Percentiles rank a stretch among this genome's conserved stretches.
Conservation (phyloP, 2,329 filamentous ascomycete species). For the Talaromyces funiculosus region DNA sequence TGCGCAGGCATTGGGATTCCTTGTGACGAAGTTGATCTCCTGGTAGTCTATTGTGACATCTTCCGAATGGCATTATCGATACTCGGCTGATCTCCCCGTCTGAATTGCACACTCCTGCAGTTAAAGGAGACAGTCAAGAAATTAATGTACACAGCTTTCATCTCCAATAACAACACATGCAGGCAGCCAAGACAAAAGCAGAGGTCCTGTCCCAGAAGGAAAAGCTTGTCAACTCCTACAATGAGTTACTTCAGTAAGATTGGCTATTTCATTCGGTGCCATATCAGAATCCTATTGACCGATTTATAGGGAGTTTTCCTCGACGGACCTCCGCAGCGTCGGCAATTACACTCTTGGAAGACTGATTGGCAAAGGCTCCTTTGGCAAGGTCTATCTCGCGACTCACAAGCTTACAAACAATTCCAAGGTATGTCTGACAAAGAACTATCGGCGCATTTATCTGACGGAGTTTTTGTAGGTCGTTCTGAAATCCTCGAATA, state of each 20-base stretch:
- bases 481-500: constrained; percentile 95
- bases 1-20: neutral
- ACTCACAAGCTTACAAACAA: constrained; percentile 97
- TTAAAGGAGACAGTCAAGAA: neutral
- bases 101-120: neutral
- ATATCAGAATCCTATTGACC: constrained; percentile 14
- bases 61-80: neutral
- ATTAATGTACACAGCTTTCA: neutral
- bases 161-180: constrained; percentile 37
- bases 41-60: neutral
- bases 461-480: constrained; percentile 53
- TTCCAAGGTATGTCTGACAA: constrained; percentile 63
- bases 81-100: neutral
- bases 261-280: neutral
- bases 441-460: neutral
- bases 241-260: constrained; percentile 85
- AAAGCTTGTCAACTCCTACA: constrained; percentile 95
- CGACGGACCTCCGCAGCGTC: constrained; percentile 82
- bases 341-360: constrained; percentile 91
- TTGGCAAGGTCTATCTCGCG: constrained; percentile 96
- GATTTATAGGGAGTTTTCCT: constrained; percentile 79
- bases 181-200: constrained; percentile 38
- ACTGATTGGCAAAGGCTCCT: constrained; percentile 94
- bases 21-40: neutral
- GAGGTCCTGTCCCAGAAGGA: constrained; percentile 56